These are phyloP conservation scores for Wickerhamia fluorescens DNA, from an alignment of 805 yeast genomes.

Conservation along the genomic window DNA sequence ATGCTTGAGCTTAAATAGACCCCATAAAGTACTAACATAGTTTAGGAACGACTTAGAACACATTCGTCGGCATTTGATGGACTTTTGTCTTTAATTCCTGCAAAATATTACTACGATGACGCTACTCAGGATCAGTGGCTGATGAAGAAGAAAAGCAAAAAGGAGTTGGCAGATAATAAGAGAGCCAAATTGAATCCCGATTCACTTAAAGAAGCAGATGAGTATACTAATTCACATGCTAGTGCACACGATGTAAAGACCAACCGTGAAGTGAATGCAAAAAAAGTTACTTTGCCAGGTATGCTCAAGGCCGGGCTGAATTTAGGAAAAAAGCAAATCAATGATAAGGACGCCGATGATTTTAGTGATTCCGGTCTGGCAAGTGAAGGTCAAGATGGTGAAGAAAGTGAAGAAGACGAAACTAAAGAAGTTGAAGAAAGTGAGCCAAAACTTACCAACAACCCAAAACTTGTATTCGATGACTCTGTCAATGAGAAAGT, in stretches of 20 bases:
- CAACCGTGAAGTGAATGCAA: constrained; percentile 48
- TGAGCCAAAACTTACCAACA: neutral
- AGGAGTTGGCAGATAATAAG: constrained; percentile 54
- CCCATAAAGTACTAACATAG: too few relatives aligned
- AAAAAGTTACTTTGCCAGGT: constrained; percentile 37
- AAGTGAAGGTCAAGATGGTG: constrained; percentile 15
- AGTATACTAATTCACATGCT: constrained; percentile 33
- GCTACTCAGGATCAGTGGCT: constrained; percentile 89
- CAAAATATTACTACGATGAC: constrained; percentile 88
- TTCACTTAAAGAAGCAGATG: constrained; percentile 35
- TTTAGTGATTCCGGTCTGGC: neutral
- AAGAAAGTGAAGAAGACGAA: constrained; percentile 39
- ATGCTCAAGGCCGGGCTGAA: too few relatives aligned
- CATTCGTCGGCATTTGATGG: constrained; percentile 86
- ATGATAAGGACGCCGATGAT: constrained; percentile 9
- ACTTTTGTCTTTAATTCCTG: constrained; percentile 82
- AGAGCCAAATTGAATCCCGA: constrained; percentile 72
- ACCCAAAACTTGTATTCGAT: constrained; percentile 1
- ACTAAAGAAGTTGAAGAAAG: constrained; percentile 41
- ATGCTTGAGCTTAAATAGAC: too few relatives aligned
- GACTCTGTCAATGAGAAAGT: constrained; percentile 8
- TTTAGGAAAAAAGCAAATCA: constrained; percentile 3
- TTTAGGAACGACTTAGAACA: constrained; percentile 65
- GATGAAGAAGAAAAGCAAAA: constrained; percentile 67
- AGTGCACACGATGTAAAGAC: constrained; percentile 57